These are phyloP conservation scores for Pseudocercospora eumusae DNA, from an alignment of 2,329 filamentous ascomycete genomes.

Conservation along the genomic window DNA sequence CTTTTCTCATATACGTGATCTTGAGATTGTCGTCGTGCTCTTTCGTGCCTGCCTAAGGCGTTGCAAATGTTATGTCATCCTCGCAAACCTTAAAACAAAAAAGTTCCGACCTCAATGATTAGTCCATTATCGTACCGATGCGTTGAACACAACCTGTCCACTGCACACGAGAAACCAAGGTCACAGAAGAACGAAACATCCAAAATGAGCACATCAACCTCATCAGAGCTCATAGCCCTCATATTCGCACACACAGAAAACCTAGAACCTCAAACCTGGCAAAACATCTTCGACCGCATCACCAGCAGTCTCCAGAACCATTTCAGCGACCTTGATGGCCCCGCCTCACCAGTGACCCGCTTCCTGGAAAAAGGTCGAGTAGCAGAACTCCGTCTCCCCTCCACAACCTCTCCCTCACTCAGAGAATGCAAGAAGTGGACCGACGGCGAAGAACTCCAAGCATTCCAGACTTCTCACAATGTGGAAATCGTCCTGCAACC, in stretches of 20 bases:
- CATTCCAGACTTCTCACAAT: conserved; percentile 12
- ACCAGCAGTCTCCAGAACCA: conserved; percentile 8
- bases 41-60: neutral
- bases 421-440: conserved; percentile 25
- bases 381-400: conserved; percentile 12
- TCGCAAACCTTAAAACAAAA: neutral
- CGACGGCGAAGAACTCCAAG: conserved; percentile 10
- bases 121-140: neutral
- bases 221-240: conserved; percentile 18
- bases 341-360: neutral
- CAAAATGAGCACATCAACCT: conserved; percentile 4
- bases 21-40: neutral
- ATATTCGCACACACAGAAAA: conserved; percentile 16
- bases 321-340: conserved; percentile 14
- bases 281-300: conserved; percentile 17
- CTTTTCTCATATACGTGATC: neutral
- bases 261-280: conserved; percentile 14
- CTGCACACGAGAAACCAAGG: neutral
- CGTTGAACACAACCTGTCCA: neutral
- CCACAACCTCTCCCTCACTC: neutral
- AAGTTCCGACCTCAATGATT: conserved; percentile 12
- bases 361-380: conserved; percentile 18
- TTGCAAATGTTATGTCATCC: neutral
- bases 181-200: neutral
- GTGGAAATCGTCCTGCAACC: conserved; percentile 33